Percentiles rank a stretch among this genome's conserved stretches.
Evolutionary conservation across 306 rosid species (phyloP).

Genomic region (Trifolium dubium): DNA sequence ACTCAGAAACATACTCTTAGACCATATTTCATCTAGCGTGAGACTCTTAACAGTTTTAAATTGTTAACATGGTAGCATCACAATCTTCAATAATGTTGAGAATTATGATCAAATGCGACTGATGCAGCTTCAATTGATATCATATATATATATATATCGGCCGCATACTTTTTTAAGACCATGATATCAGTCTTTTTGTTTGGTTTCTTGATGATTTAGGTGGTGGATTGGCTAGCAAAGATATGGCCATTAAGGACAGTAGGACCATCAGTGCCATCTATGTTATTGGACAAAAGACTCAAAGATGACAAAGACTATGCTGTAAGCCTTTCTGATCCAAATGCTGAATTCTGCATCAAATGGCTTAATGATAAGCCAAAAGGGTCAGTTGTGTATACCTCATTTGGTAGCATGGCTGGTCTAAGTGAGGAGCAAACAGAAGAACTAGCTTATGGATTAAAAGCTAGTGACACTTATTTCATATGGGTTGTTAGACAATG

Average conservation of each 20-base stretch:
- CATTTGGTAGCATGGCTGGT: conserved; percentile 39
- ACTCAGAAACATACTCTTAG: no score
- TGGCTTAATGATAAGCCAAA: conserved; percentile 29
- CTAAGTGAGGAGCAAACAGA: conserved; percentile 14
- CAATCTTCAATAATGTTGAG: neutral
- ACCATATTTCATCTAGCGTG: no score
- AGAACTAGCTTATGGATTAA: conserved; percentile 26
- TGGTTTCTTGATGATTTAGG: neutral
- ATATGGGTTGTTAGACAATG: conserved; percentile 28
- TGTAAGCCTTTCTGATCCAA: conserved; percentile 1
- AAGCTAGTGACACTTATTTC: conserved; percentile 5
- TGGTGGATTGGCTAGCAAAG: conserved; percentile 29
- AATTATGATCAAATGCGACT: neutral
- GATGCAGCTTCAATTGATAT: neutral
- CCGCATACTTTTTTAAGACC: neutral
- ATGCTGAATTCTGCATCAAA: conserved; percentile 17
- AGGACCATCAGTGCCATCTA: conserved; percentile 31
- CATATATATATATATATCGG: no score
- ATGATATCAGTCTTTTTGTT: neutral
- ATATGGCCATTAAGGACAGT: conserved; percentile 31
- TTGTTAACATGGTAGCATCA: neutral
- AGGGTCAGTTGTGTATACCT: conserved; percentile 33
- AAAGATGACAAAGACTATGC: conserved; percentile 14
- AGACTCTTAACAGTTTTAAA: no score
- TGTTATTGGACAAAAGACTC: conserved; percentile 27